Percentiles rank a stretch among this genome's conserved stretches.
Evolutionary conservation across 2,329 filamentous ascomycete genomes (phyloP).

Genomic region (Cercospora sesami): DNA sequence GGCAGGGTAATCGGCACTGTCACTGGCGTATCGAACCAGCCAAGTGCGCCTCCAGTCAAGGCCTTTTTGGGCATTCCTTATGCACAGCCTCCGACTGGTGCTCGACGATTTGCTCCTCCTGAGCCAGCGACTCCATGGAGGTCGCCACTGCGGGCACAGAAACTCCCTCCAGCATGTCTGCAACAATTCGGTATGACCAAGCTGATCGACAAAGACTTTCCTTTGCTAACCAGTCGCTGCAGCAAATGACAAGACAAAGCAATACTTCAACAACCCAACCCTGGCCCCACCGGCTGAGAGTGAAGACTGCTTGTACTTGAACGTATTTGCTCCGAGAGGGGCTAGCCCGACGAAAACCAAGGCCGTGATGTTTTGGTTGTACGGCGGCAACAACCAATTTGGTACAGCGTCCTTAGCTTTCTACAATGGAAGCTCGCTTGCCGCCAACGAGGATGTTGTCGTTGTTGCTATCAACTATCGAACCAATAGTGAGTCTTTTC

Average conservation of each 20-base stretch:
- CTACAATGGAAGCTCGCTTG: slow-evolving; percentile 26
- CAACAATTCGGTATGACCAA: slow-evolving; percentile 23
- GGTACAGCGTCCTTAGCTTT: slow-evolving; percentile 22
- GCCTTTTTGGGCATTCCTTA: slow-evolving; percentile 28
- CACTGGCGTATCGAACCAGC: slow-evolving; percentile 22
- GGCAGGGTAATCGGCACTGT: slow-evolving; percentile 26
- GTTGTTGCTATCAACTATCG: slow-evolving; percentile 28
- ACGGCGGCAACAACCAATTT: slow-evolving; percentile 23
- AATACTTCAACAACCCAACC: slow-evolving; percentile 26
- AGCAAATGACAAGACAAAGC: slow-evolving; percentile 8
- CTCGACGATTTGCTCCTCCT: slow-evolving; percentile 27
- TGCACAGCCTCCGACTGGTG: slow-evolving; percentile 21
- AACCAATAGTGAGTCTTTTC: slow-evolving; percentile 17
- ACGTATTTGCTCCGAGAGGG: slow-evolving; percentile 21
- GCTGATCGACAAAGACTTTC: not conserved
- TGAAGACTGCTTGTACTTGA: slow-evolving; percentile 28
- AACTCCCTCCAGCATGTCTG: slow-evolving; percentile 23
- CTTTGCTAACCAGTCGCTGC: not conserved
- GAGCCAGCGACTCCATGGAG: slow-evolving; percentile 17
- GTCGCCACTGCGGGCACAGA: slow-evolving; percentile 19
- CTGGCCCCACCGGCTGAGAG: slow-evolving; percentile 20
- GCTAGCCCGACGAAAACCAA: slow-evolving; percentile 20
- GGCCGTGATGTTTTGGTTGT: slow-evolving; percentile 28
- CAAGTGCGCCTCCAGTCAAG: slow-evolving; percentile 21
- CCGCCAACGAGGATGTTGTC: slow-evolving; percentile 27